Base-by-base conservation (phyloP, 31 red algal genomes). In the Porphyra umbilicalis region DNA sequence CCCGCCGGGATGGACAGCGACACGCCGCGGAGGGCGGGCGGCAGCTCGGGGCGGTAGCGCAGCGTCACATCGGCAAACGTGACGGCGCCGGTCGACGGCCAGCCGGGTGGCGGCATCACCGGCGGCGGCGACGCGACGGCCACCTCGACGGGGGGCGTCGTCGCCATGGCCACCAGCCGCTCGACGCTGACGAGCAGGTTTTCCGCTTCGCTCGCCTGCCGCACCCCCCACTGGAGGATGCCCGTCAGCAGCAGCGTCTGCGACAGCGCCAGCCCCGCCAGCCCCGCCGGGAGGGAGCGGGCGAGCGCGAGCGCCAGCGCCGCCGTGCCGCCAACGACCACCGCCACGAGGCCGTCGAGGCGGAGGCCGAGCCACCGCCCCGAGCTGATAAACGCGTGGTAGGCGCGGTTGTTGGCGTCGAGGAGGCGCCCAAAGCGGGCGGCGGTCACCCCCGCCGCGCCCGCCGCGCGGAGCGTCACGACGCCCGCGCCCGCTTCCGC, bases 311-410 rank as follows among this genome's bases (percentile, higher is more conserved):
- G 33, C 67, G 87, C 93, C 25, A 85, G 82, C 39, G 90, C 75
- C 34, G 82, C 83, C 30, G 88, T 88, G 46, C 77, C 79, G 71
- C 92, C 86, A 0, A 92, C 83, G 30, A 92, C 57, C 8, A 90
- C 9, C 75, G 83, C 78, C 31, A 77, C 80, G 36, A 92, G 68
- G 18, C 84, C 35, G 76, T 98, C 91, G 42, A 98, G 88, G 14
- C 92, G 92, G 33, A 95, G 77, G 35, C 84, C 86, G 10, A 98
- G 81, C 96, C 96, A 98, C 35, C 90, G 86, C 39, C 89, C 87
- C n/a, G 80, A 79, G 77, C 38, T 76, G 7, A 84, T 79, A 33
- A 92, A 88, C 79, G 85, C 90, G 68, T 85, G 88, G 67, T 82
- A 90, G 25, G 96, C 82, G 10, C 77, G 67, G 42, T 81, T 76